Evolutionary conservation across 495 filamentous ascomycete species (phyloP).

Genomic region (Penicillium daleae): DNA sequence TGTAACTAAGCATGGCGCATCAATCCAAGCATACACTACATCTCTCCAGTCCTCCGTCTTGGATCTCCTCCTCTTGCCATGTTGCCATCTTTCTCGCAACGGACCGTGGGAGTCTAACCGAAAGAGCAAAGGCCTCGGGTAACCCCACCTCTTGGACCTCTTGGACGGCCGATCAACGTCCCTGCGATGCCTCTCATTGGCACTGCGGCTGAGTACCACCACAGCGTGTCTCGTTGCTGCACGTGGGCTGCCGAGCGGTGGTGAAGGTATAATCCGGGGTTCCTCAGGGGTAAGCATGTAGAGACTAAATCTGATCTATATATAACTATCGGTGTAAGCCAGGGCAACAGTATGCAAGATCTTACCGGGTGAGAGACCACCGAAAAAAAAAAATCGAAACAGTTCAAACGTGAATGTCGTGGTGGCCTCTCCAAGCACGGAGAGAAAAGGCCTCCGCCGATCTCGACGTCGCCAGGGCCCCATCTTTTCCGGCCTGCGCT

Average conservation of each 20-base stretch:
- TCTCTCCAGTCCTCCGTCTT: not conserved
- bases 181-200: conserved; percentile 26
- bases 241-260: conserved; percentile 14
- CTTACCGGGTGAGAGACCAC: not conserved
- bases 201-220: conserved; percentile 10
- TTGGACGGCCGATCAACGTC: conserved; percentile 19
- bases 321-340: no score
- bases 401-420: not conserved
- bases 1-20: conserved; percentile 32
- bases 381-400: not conserved
- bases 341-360: not conserved
- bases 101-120: conserved; percentile 11
- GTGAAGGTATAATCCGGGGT: not conserved
- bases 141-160: conserved; percentile 27
- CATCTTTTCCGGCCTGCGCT: conserved; percentile 11
- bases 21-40: conserved; percentile 14
- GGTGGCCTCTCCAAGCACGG: not conserved
- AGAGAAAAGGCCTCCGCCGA: conserved; percentile 13
- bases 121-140: conserved; percentile 20
- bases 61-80: not conserved
- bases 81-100: not conserved
- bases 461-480: conserved; percentile 17
- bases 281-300: conserved; percentile 1
- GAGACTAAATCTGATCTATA: not conserved
- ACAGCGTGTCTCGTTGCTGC: conserved; percentile 7